Conservation (phyloP, 78 protist genomes). For the Speleostelium caveatum region DNA sequence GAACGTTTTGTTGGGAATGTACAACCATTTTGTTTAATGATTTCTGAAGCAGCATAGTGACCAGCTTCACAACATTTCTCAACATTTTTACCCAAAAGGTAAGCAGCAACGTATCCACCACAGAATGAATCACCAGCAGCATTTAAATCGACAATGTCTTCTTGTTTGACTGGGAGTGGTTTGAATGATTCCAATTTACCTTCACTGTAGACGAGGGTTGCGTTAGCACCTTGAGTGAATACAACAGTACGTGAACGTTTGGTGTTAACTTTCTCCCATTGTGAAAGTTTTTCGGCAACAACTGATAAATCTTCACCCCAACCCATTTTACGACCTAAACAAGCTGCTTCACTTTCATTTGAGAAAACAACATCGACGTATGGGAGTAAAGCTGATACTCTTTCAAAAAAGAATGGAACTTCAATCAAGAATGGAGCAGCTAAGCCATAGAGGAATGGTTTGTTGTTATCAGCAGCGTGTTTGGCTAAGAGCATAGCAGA, state of each 20-base stretch:
- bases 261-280: constrained; percentile 84
- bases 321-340: constrained; percentile 71
- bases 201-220: constrained; percentile 84
- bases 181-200: constrained; percentile 74
- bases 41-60: constrained; percentile 90
- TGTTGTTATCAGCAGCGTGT: constrained; percentile 89
- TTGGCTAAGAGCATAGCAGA: constrained; percentile 84
- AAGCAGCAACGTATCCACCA: constrained; percentile 97
- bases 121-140: constrained; percentile 99
- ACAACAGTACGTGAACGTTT: constrained; percentile 90
- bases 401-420: constrained; percentile 92
- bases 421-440: constrained; percentile 95
- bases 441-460: constrained; percentile 83
- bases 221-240: constrained; percentile 96
- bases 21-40: constrained; percentile 92
- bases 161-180: constrained; percentile 65
- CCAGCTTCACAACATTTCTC: constrained; percentile 90
- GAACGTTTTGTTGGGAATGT: constrained; percentile 82
- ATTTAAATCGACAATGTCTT: constrained; percentile 96
- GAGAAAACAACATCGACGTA: constrained; percentile 95
- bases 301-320: constrained; percentile 83
- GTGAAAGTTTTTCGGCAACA: constrained; percentile 84
- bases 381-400: constrained; percentile 80
- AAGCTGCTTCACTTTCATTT: constrained; percentile 96
- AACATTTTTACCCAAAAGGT: constrained; percentile 32